Conservation (phyloP, 192 early-diverging fungal genomes). For the Powellomyces hirtus region DNA sequence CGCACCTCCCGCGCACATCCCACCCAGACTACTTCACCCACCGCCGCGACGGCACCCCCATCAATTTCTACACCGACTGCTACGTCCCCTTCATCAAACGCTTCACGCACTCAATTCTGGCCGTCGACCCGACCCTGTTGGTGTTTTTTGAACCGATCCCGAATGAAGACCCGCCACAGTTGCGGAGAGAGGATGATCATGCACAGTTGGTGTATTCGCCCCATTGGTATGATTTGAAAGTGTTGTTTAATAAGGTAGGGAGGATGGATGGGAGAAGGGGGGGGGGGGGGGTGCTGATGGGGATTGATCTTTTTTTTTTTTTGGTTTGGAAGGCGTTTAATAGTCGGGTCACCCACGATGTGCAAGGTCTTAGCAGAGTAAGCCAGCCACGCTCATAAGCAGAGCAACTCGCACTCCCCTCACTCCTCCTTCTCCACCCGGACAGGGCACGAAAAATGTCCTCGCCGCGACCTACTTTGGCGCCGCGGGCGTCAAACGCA, state of each 20-base stretch:
- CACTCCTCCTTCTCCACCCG: not conserved
- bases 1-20: conserved; percentile 51
- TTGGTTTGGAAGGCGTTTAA: conserved; percentile 49
- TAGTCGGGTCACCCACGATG: conserved; percentile 76
- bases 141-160: conserved; percentile 80
- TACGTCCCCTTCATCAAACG: conserved; percentile 71
- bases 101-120: conserved; percentile 63
- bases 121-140: conserved; percentile 46
- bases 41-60: conserved; percentile 47
- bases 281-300: too few relatives aligned
- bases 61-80: conserved; percentile 68
- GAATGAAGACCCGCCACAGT: conserved; percentile 62
- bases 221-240: conserved; percentile 86
- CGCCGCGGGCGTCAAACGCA: conserved; percentile 65
- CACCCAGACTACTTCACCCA: conserved; percentile 67
- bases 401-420: not conserved
- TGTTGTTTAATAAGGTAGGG: conserved; percentile 55
- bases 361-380: conserved; percentile 63
- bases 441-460: conserved; percentile 70
- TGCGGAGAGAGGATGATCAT: conserved; percentile 33
- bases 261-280: too few relatives aligned
- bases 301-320: too few relatives aligned
- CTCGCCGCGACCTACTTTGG: conserved; percentile 78
- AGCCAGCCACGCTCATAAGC: not conserved
- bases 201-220: conserved; percentile 72